These are phyloP conservation scores for Solanum hybrid DNA, from an alignment of 305 asterid species.

Conservation along the genomic window DNA sequence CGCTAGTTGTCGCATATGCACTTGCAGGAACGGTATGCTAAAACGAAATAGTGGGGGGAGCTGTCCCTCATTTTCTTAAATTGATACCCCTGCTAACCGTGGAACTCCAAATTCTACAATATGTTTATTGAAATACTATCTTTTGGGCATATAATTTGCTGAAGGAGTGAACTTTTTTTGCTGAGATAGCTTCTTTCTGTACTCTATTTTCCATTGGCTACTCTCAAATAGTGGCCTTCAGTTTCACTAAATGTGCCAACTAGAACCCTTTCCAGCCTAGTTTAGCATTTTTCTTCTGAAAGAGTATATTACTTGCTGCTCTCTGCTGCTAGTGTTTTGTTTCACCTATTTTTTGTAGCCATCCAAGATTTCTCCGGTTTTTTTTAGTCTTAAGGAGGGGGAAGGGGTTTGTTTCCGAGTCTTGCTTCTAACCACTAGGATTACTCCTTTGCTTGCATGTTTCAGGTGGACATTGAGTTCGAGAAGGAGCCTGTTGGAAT, in stretches of 20 bases:
- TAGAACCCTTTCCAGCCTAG: background rate
- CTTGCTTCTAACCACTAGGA: background rate
- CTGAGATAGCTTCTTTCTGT: background rate
- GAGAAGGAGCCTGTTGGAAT: conserved; percentile 84
- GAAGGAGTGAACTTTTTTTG: background rate
- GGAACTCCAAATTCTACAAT: background rate
- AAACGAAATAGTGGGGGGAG: background rate
- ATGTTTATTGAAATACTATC: background rate
- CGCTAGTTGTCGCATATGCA: conserved; percentile 80
- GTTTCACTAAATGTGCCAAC: background rate
- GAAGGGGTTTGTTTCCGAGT: background rate
- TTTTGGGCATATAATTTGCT: background rate
- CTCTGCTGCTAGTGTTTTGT: background rate
- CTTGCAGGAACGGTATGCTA: conserved; percentile 81
- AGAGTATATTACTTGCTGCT: background rate
- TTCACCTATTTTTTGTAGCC: background rate
- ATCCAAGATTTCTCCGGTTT: background rate
- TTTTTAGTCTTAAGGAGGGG: background rate
- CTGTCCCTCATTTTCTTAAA: background rate
- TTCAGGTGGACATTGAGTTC: conserved; percentile 81
- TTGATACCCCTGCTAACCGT: background rate
- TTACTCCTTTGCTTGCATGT: background rate
- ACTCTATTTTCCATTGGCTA: background rate
- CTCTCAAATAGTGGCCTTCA: background rate
- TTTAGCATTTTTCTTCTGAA: background rate